Evolutionary conservation across 2,329 filamentous ascomycete genomes (phyloP), one percentile per base, ranked within the genome.

Genomic region (Penicillium paneum): DNA sequence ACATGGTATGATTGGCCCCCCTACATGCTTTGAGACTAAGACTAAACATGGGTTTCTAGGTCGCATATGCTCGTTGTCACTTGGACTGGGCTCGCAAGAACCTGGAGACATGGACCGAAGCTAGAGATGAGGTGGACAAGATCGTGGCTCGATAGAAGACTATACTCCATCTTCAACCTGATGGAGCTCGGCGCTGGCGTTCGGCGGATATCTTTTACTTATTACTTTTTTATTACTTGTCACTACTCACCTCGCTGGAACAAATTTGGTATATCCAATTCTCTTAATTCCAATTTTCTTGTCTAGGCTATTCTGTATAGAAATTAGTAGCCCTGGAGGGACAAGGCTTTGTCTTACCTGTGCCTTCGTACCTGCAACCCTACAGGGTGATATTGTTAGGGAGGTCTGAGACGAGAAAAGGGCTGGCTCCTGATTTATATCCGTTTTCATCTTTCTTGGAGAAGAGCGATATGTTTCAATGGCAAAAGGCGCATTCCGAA

Each of bases 21-120:
- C 31, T n/a, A 40, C 45, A 47, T 29, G 0, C 15, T 8, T 44
- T 38, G n/a, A 7, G 5, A 31, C 24, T 21, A 29, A 38, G 46
- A 35, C 26, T 58, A 52, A 62, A 58, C 5, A 38, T 59, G 49
- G 51, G 12, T 47, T 43, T 41, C 28, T 64, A 96, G 92, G 84
- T 96, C 66, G 90, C 90, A 31, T 97, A 96, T 73, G 92, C 92
- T 12, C 90, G 89, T 72, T 93, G 89, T 72, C 92, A 97, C 70
- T 86, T 97, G 56, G 90, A 96, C 71, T 97, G 92, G 92, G 93
- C 92, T 3, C 89, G 87, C 74, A 92, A 93, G 73, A 92, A 89
- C 72, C 85, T 92, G 69, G 90, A 93, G 66, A 91, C 91, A 7
- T 97, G 92, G 92, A 89, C 93, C 67, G 92, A 96, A 70, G 92